These are phyloP conservation scores for Colletotrichum neosansevieriae DNA, from an alignment of 2,329 filamentous ascomycete genomes.

Conservation along the genomic window DNA sequence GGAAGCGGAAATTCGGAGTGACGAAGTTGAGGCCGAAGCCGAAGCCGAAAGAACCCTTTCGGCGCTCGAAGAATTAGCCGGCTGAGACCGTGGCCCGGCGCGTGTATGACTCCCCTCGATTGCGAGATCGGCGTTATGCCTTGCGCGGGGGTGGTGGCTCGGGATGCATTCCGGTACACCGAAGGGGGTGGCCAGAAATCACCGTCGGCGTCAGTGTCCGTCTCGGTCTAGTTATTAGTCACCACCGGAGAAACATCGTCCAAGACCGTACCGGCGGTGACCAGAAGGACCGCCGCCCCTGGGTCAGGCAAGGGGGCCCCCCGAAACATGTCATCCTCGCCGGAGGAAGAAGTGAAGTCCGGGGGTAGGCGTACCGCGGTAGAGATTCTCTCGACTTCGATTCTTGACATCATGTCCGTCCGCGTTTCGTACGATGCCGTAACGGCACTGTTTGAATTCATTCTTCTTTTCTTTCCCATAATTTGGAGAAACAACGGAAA, in stretches of 20 bases:
- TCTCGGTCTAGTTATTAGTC: background rate
- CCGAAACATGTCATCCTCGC: background rate
- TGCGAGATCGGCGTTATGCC: conserved; percentile 12
- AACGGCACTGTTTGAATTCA: too few relatives aligned
- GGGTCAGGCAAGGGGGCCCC: background rate
- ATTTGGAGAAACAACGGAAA: conserved; percentile 2
- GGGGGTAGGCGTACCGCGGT: background rate
- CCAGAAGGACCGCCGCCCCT: background rate
- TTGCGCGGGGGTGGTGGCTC: conserved; percentile 1
- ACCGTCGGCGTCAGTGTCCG: conserved; percentile 1
- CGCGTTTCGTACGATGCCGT: background rate
- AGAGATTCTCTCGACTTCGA: background rate
- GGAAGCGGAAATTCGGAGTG: background rate
- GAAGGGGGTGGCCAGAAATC: background rate
- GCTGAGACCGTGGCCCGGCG: conserved; percentile 3
- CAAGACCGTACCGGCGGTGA: conserved; percentile 10
- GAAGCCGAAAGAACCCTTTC: background rate
- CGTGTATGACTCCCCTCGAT: conserved; percentile 4
- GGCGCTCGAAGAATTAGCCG: background rate
- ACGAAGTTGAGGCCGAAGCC: background rate
- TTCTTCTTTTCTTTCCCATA: background rate
- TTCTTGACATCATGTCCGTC: conserved; percentile 28
- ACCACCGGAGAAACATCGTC: background rate
- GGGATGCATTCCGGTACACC: conserved; percentile 31
- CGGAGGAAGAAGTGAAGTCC: background rate